Percentiles rank a stretch among this genome's conserved stretches.
Evolutionary conservation across 225 moss, liverwort and hornwort species (phyloP).

Genomic region (Marchantia polymorpha): DNA sequence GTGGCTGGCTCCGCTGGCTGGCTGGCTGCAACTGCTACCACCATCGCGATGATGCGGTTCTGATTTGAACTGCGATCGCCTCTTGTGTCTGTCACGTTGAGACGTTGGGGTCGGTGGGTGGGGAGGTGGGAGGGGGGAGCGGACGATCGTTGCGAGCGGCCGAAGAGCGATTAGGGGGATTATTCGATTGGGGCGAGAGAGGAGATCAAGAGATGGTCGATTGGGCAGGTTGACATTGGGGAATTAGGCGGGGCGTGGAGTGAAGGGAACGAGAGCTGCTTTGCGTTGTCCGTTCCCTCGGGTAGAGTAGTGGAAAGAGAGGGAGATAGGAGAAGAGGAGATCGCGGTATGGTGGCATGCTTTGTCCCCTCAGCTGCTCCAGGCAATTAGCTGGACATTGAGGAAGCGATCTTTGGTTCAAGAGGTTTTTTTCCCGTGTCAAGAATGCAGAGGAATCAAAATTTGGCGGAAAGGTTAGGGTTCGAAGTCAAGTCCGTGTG

Average conservation of each 20-base stretch:
- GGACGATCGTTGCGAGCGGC: not conserved
- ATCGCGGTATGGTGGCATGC: too few relatives aligned
- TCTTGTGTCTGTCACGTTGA: not conserved
- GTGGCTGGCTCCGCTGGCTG: not conserved
- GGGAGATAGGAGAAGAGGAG: not conserved
- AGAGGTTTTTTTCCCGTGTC: not conserved
- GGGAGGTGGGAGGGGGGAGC: not conserved
- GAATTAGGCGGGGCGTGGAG: not conserved
- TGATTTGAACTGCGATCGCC: not conserved
- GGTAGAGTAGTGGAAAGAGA: not conserved
- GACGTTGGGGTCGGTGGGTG: not conserved
- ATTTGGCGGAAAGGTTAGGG: not conserved
- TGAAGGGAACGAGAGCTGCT: not conserved
- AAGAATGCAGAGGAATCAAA: constrained; percentile 1
- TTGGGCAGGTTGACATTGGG: not conserved
- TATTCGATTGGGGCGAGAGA: not conserved
- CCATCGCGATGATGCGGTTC: not conserved
- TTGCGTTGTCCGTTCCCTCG: not conserved
- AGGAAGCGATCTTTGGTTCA: not conserved
- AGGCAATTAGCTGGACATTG: not conserved
- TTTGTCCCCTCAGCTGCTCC: not conserved
- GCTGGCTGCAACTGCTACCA: too few relatives aligned
- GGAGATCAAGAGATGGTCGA: not conserved
- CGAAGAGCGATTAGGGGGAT: not conserved
- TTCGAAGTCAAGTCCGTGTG: not conserved